These are phyloP conservation scores for Gentiana straminea DNA, from an alignment of 257 asterid genomes.

Conservation along the genomic window DNA sequence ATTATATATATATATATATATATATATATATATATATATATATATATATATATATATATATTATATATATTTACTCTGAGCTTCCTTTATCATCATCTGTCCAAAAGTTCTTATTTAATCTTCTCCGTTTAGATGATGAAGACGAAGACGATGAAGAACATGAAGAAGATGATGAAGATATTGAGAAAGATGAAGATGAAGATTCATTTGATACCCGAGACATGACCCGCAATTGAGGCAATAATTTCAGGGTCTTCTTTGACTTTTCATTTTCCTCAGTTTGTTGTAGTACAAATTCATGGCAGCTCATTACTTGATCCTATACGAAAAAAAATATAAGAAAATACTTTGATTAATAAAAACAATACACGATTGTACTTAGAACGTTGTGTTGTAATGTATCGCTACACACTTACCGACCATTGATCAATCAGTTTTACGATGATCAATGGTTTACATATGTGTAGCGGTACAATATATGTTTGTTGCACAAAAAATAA, in stretches of 20 bases:
- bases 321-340: conserved; percentile 15
- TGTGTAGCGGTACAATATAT: too few relatives aligned
- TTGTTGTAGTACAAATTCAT: conserved; percentile 28
- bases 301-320: conserved; percentile 63
- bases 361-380: not conserved
- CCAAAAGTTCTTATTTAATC: conserved; percentile 44
- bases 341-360: not conserved
- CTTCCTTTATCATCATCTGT: conserved; percentile 44
- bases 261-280: conserved; percentile 14
- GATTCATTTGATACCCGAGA: conserved; percentile 39
- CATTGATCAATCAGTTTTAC: too few relatives aligned
- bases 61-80: conserved; percentile 17
- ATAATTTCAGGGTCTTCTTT: conserved; percentile 53
- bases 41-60: too few relatives aligned
- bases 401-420: too few relatives aligned
- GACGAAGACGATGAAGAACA: conserved; percentile 42
- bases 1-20: too few relatives aligned
- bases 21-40: too few relatives aligned
- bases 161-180: conserved; percentile 21
- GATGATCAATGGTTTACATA: too few relatives aligned
- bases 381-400: too few relatives aligned
- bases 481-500: not conserved
- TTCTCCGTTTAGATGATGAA: conserved; percentile 60
- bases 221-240: conserved; percentile 78
- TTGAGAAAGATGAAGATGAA: conserved; percentile 23